Base-by-base conservation (phyloP, 139 green algal genomes). In the Chlamydomonas incerta region DNA sequence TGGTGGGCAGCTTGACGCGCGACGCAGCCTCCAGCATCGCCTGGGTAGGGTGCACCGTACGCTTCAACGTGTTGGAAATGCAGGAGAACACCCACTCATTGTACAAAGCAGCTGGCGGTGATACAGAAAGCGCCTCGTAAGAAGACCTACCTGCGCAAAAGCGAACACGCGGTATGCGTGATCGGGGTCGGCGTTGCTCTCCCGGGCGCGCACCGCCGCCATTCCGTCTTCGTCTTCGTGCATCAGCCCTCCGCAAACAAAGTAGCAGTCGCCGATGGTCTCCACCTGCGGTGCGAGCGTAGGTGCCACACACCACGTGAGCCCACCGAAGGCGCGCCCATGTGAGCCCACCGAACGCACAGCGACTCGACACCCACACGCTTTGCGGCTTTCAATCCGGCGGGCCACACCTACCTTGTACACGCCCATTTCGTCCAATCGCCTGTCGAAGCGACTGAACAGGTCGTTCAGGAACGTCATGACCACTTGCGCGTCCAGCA, bases 381-480 rank as follows among this genome's bases (percentile, higher is more conserved):
- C n/a, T n/a, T n/a, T n/a, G n/a, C n/a, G n/a, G n/a, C n/a, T n/a
- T n/a, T n/a, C n/a, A n/a, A n/a, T n/a, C n/a, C n/a, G n/a, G n/a
- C n/a, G 6, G 6, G 41, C 41, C 68, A 29, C 18, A 8, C 68
- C 11, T 2, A 82, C 74, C 74, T 82, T 82, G 58, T 71, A 82
- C 46, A 82, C 74, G 11, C 67, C 46, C 28, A 58, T 28, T 57
- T 37, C 34, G 74, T 82, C 74, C 21, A 82, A 34, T 57, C 57
- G 37, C 9, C 46, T 23, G 57, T 82, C 74, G 34, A 82, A 82
- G 52, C n/a, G 29, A 52, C 31, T 52, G 18, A 80, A 80, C 9
- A 80, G 73, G 52, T 50, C 31, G n/a, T 80, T 58, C n/a, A 80
- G 73, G 73, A 80, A 80, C 17, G 18, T 21, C 73, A 80, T 80